These are phyloP conservation scores for Avena insularis DNA, from an alignment of 176 grass and related monocot species.

Conservation along the genomic window DNA sequence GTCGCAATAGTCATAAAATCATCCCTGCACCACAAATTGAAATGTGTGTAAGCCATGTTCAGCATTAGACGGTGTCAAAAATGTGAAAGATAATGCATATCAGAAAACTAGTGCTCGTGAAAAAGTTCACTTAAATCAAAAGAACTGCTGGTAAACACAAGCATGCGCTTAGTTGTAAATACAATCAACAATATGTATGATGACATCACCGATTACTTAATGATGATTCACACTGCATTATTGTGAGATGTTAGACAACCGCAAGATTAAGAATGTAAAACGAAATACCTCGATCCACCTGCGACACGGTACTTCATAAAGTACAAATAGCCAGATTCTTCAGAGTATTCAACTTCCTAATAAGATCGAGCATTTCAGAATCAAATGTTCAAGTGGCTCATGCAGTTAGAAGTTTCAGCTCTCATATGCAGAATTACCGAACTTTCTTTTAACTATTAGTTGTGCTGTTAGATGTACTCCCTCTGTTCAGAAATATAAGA, in stretches of 20 bases:
- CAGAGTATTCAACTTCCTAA: constrained; percentile 98
- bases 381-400: constrained; percentile 37
- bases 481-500: no score
- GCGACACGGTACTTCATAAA: constrained; percentile 95
- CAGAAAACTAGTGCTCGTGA: constrained; percentile 21
- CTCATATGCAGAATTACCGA: constrained; percentile 21
- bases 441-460: constrained; percentile 17
- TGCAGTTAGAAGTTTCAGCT: constrained; percentile 38
- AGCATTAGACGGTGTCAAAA: constrained; percentile 11
- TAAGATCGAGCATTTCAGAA: constrained; percentile 38
- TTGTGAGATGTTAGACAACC: constrained; percentile 22
- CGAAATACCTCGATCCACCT: constrained; percentile 81
- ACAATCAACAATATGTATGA: not conserved
- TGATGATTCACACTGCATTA: not conserved
- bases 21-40: constrained; percentile 53
- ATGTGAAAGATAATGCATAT: constrained; percentile 31
- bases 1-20: constrained; percentile 98
- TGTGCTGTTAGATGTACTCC: constrained; percentile 7
- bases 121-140: constrained; percentile 12
- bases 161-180: not conserved
- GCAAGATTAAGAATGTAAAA: constrained; percentile 2
- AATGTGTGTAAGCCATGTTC: constrained; percentile 24
- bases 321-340: constrained; percentile 90
- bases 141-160: constrained; percentile 3
- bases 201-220: not conserved